Base-by-base conservation (phyloP, 2,329 filamentous ascomycete genomes). In the Trichoderma gracile region DNA sequence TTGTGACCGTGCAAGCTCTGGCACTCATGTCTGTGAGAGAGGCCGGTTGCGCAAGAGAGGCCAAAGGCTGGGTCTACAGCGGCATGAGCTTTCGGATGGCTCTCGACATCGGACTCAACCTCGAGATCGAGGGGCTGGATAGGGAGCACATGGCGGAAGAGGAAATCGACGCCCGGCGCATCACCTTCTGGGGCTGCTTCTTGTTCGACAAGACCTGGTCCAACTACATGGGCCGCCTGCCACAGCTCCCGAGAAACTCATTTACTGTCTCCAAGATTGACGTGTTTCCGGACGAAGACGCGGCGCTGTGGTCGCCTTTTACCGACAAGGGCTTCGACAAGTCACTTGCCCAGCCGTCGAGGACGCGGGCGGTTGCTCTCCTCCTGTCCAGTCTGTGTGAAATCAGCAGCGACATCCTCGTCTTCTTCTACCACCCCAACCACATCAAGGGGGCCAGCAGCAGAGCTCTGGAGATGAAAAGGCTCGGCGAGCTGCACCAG, bases 121-220 rank as follows among this genome's bases (percentile, higher is more conserved):
- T 97, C 19, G 91, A 97, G 72, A 86, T 90, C 1, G 85, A 86
- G 19, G 86, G 86, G 9, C 83, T 92, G 65, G 85, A 84, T 65
- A 82, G 79, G 65, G 81, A 84, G 57, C 77, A 80, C 30, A 82
- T 94, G 68, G 87, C 88, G 66, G 92, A 97, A 65, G 85, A 90
- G 53, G 94, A 97, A 75, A 85, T 96, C 45, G 95, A 99, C 77
- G 93, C 93, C 3, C 84, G 95, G 45, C 85, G 91, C 60, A 89
- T 98, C 47, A 98, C 95, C 0, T 98, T 97, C 73, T 98, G 95
- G 95, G 95, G 95, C 7, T 97, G 93, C 75, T 98, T 95, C 76
- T 79, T 97, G n/a, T 96, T 98, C 75, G 95, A 99, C 80, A 98
- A 97, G 82, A 96, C 92, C 76, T 98, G 94, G 93, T 97, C 93